Evolutionary conservation across 129 eudicot species (phyloP), one percentile per base, ranked within the genome.

Genomic region (Lactuca saligna): DNA sequence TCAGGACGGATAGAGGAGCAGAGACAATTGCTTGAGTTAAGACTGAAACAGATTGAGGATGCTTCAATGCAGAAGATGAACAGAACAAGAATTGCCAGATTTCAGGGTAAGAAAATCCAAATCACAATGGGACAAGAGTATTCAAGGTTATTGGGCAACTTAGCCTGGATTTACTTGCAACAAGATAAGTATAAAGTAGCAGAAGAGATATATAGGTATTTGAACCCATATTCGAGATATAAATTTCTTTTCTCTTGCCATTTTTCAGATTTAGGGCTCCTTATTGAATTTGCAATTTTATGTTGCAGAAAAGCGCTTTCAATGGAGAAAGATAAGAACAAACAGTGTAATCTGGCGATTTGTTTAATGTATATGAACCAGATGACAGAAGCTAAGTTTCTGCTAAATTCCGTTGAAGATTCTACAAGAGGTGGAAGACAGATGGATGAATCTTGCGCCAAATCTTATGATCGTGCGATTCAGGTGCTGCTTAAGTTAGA

Each of bases 301-400:
- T 25, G 35, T 56, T 73, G 72, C 86, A 87, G 97, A 67, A 87
- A 90, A 84, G 89, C 87, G 17, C 82, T 84, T 37, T 82, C 84
- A 4, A 57, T 84, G 71, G 95, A 87, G 72, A 71, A 83, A 16
- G 97, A 90, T 57, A 90, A 80, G 87, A 90, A 87, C 80, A 90
- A 82, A 79, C 89, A 82, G 64, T 87, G 91, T 78, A 90, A 90
- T 79, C 71, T 90, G 31, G 97, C 97, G 11, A 67, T 87, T 48
- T 84, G 95, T 70, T 79, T 90, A 84, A 84, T 90, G 84, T 79
- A 84, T 71, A 76, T 44, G 33, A 42, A 69, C 41, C 32, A 64
- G 25, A 68, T 90, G 65, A 60, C 72, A 17, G 97, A 90, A 79
- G 97, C 95, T 20, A 87, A 67, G 44, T 69, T 84, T 64, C 88